A percentile compares a stretch with the other conserved stretches of the same genome.
phyloP scores from a whole-genome alignment of 2,329 filamentous ascomycete species.

The Diplodia intermedia region DNA sequence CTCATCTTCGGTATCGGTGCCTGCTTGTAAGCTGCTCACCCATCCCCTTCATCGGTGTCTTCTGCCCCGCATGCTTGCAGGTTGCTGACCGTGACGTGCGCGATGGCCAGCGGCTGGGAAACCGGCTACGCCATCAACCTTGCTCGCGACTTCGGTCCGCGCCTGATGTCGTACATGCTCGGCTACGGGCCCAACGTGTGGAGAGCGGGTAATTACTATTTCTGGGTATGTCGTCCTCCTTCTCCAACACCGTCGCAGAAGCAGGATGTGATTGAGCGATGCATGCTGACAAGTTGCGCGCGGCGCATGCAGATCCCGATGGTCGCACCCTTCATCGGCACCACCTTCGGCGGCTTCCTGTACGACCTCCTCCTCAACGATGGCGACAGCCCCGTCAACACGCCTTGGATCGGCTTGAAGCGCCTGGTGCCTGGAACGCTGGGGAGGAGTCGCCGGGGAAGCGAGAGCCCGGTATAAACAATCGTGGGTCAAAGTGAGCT shows the following conservation, averaged over 20 bases:
- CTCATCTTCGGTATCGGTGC: slow-evolving; percentile 73
- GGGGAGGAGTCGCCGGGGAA: background rate
- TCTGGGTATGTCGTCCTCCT: slow-evolving; percentile 55
- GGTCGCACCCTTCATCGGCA: slow-evolving; percentile 69
- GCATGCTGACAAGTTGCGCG: background rate
- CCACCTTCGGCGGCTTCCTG: slow-evolving; percentile 67
- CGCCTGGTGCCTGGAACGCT: slow-evolving; percentile 5
- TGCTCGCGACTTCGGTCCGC: slow-evolving; percentile 73
- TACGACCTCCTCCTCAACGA: slow-evolving; percentile 74
- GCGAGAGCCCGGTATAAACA: background rate
- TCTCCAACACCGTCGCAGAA: slow-evolving; percentile 24
- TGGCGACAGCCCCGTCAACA: slow-evolving; percentile 67
- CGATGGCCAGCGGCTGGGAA: slow-evolving; percentile 61
- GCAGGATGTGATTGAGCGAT: background rate
- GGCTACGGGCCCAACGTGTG: slow-evolving; percentile 71
- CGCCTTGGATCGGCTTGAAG: slow-evolving; percentile 63
- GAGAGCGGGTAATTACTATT: slow-evolving; percentile 69
- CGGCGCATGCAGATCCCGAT: slow-evolving; percentile 59
- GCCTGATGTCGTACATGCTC: slow-evolving; percentile 70
- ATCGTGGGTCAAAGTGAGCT: no score
- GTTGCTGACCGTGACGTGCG: background rate
- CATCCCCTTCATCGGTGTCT: background rate
- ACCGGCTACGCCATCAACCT: slow-evolving; percentile 69
- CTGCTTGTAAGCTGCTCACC: slow-evolving; percentile 55
- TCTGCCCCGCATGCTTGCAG: background rate